Conservation (phyloP, 1,284 basidiomycete genomes). For the Cryptococcus sp. region DNA sequence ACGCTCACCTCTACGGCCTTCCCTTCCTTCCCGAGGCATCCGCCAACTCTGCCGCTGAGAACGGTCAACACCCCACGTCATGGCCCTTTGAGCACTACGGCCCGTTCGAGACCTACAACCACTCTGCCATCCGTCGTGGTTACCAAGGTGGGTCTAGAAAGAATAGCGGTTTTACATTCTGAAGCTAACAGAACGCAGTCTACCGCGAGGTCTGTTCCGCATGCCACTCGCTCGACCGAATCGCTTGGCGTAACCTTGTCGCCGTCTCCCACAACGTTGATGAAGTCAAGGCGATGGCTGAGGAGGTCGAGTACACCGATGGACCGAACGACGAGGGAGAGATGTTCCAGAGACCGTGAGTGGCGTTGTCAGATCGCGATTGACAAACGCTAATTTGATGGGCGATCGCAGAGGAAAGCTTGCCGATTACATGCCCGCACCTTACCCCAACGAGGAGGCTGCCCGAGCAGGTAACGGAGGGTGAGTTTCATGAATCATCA, state of each 20-base stretch:
- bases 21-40: slow-evolving; percentile 83
- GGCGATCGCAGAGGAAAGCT: slow-evolving; percentile 45
- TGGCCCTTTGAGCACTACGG: slow-evolving; percentile 95
- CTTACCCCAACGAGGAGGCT: slow-evolving; percentile 98
- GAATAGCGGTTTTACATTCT: not conserved
- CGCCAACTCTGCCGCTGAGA: slow-evolving; percentile 86
- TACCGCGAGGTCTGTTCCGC: slow-evolving; percentile 99
- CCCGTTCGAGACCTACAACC: slow-evolving; percentile 87
- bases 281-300: slow-evolving; percentile 89
- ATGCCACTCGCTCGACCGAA: slow-evolving; percentile 98
- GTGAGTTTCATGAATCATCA: slow-evolving; percentile 18
- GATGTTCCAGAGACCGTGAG: slow-evolving; percentile 96
- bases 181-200: slow-evolving; percentile 56
- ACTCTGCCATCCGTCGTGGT: slow-evolving; percentile 89
- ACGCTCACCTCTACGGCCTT: slow-evolving; percentile 88
- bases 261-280: slow-evolving; percentile 96
- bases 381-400: no score
- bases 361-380: slow-evolving; percentile 10
- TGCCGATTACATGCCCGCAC: slow-evolving; percentile 93
- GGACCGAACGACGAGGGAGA: slow-evolving; percentile 94
- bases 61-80: slow-evolving; percentile 84
- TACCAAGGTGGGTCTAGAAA: slow-evolving; percentile 63
- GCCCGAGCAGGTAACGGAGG: slow-evolving; percentile 88
- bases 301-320: slow-evolving; percentile 95
- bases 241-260: slow-evolving; percentile 99